These are phyloP conservation scores for Brassica cretica DNA, from an alignment of 345 rosid genomes.

Conservation along the genomic window DNA sequence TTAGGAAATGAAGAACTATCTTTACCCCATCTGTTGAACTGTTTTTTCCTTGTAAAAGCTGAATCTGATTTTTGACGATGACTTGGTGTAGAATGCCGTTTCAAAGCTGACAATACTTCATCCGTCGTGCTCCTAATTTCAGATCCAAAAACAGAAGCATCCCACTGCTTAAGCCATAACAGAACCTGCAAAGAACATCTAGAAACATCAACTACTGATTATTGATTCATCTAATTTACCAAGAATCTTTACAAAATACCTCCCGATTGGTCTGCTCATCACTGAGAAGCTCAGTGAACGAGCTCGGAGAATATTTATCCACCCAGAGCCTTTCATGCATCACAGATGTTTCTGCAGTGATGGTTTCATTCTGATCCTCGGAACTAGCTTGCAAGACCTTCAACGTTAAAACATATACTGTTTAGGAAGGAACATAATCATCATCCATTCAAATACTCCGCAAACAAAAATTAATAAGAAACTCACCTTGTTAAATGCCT, in stretches of 20 bases:
- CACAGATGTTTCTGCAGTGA: conserved; percentile 48
- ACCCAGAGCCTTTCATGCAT: conserved; percentile 83
- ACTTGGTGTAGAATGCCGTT: conserved; percentile 69
- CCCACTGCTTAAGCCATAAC: conserved; percentile 98
- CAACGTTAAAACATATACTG: conserved; percentile 35
- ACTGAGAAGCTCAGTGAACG: conserved; percentile 95
- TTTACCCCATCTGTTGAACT: conserved; percentile 50
- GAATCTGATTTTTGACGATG: conserved; percentile 58
- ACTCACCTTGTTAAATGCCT: conserved; percentile 72
- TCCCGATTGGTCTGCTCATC: conserved; percentile 97
- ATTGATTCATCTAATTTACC: conserved; percentile 5
- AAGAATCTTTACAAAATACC: conserved; percentile 43
- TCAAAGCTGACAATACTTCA: conserved; percentile 82
- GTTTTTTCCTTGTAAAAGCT: conserved; percentile 48
- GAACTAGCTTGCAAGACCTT: conserved; percentile 78
- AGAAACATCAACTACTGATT: conserved; percentile 7
- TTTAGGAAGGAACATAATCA: neutral
- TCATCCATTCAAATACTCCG: neutral
- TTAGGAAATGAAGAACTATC: conserved; percentile 47
- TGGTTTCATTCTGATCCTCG: conserved; percentile 45
- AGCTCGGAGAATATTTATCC: conserved; percentile 86
- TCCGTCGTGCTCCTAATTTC: conserved; percentile 88
- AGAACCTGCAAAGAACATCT: conserved; percentile 59
- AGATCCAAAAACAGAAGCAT: conserved; percentile 94
- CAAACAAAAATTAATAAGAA: neutral